Base-by-base conservation (phyloP, 129 eudicot species). In the Artemisia argyi region DNA sequence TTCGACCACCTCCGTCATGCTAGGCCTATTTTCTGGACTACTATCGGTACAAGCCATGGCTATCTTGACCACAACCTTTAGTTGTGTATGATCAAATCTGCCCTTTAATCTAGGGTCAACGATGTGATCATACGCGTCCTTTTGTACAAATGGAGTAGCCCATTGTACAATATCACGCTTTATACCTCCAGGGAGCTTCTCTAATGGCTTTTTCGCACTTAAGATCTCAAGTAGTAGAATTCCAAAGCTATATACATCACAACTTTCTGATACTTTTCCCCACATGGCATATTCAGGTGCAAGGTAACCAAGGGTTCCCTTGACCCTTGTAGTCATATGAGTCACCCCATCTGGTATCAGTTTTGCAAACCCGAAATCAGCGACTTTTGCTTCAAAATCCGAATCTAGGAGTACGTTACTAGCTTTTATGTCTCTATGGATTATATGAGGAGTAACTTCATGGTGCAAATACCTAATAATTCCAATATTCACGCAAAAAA, bases 231-330 rank as follows among this genome's bases (percentile, higher is more conserved):
- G 86, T 26, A 91, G 78, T 44, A 91, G 50, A 71, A 91, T 83
- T 26, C 97, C 97, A 14, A 85, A 91, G 65, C 95, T 87, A 62
- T 88, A 91, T 1, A 91, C 97, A 75, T 91, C 97, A 62, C 96
- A 87, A 10, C 91, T 84, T 63, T 88, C 95, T 0, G 97, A 87
- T 11, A 91, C 95, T 56, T 91, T 88, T n/a, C 91, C 92, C 90
- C 88, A 87, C 95, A 88, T 91, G 32, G 95, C 95, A 19, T 91
- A 91, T 72, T 91, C 97, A 15, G 96, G 97, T 24, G 95, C 97
- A 49, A 91, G 79, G 72, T 91, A 91, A 22, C 97, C 97, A 26
- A 91, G 73, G 51, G 95, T 91, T 52, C 97, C 97, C 19, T 91
- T 91, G 39, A 91, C 95, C 69, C 83, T 78, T 55, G 97, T 91